Evolutionary conservation across 1,284 basidiomycete species (phyloP).

Genomic region (Tilletiopsis washingtonensis): DNA sequence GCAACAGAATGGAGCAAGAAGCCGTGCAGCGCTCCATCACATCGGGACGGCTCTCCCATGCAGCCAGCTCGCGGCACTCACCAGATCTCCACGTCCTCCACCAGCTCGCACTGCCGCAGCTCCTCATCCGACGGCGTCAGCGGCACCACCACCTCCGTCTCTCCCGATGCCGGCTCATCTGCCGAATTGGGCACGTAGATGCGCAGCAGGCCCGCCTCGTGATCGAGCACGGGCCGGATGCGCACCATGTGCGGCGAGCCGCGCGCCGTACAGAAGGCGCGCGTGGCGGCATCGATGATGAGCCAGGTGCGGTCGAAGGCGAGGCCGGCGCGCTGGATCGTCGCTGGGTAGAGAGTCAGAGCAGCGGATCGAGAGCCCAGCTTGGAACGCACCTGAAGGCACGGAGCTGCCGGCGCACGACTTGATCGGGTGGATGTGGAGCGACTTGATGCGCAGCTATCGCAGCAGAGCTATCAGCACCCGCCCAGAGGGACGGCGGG

Average conservation of each 20-base stretch:
- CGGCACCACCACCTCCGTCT: constrained; percentile 12
- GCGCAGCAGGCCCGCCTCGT: constrained; percentile 11
- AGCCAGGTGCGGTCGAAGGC: constrained; percentile 39
- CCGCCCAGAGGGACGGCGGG: not conserved
- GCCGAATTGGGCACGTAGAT: constrained; percentile 28
- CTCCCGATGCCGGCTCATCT: constrained; percentile 16
- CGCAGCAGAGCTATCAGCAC: not conserved
- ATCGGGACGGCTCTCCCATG: not conserved
- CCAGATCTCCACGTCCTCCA: constrained; percentile 35
- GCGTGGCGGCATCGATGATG: constrained; percentile 30
- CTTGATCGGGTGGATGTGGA: constrained; percentile 38
- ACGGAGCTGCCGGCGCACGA: constrained; percentile 35
- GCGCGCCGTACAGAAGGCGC: constrained; percentile 34
- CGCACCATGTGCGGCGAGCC: constrained; percentile 39
- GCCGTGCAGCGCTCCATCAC: not conserved
- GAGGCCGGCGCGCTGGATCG: constrained; percentile 11
- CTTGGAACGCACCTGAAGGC: constrained; percentile 18
- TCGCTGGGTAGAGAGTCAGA: not conserved
- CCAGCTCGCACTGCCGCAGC: constrained; percentile 18
- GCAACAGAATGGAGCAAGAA: too few species aligned
- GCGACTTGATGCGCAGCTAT: constrained; percentile 6
- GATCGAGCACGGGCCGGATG: constrained; percentile 26
- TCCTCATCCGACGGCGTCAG: constrained; percentile 19
- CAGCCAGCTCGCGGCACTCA: not conserved
- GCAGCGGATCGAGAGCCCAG: not conserved